Base-by-base conservation (phyloP, 2,329 filamentous ascomycete genomes). In the Coccinonectria pachysandricola region DNA sequence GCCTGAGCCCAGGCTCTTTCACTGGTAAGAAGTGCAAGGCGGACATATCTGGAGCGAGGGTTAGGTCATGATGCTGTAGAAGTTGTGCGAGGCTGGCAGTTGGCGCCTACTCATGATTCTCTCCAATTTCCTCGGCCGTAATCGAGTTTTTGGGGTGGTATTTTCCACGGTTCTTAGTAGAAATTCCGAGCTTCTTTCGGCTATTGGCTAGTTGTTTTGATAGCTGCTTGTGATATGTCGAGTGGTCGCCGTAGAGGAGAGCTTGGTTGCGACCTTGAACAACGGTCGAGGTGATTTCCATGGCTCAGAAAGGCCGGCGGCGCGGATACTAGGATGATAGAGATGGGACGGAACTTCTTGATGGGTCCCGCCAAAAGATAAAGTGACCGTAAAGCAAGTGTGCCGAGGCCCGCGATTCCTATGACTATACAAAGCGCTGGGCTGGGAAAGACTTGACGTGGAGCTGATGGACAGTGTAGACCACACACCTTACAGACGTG, bases 1-100 rank as follows among this genome's bases (percentile, higher is more conserved):
- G 87, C 88, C 54, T 94, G 79, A 19, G 91, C 88, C 84, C 86
- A 96, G 26, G 87, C 84, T 38, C 91, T 74, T 61, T 98, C 91
- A 34, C 87, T 77, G 19, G 76, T 82, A 47, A 95, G 74, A 30
- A 98, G 68, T 16, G 88, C 65, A n/a, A 95, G 65, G 40, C 80
- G 68, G 24, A 78, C 71, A 57, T 77, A 83, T 55, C 84, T 92
- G 43, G 19, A 14, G 15, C 3, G 16, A 13, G 14, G 26, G 24
- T 38, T 27, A 43, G 36, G 17, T 14, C 16, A 24, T 27, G 9
- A n/a, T 23, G 4, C 16, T 14, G 22, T 27, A 28, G 18, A 22
- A 28, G 12, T n/a, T n/a, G n/a, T n/a, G n/a, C n/a, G n/a, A n/a
- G n/a, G n/a, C n/a, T n/a, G 12, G 28, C 8, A 15, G 14, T 14